Base-by-base conservation (phyloP, 2,329 filamentous ascomycete genomes). In the Xylaria sp. region DNA sequence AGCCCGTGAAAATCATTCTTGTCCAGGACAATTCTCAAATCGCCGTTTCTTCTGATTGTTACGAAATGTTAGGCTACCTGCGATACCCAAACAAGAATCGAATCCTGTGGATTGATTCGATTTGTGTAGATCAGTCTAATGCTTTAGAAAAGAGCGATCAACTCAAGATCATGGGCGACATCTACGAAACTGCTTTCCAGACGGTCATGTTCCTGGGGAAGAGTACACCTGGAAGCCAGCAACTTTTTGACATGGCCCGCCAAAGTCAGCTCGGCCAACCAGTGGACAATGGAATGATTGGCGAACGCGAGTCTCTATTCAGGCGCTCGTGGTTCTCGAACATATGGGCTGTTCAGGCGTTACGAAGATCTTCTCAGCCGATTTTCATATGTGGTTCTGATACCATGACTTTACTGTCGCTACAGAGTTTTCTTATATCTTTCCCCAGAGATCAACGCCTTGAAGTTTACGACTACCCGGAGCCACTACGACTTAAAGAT, bases 91-190 rank as follows among this genome's bases (percentile, higher is more conserved):
- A 31, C 3, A 31, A 1, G 4, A 2, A 5, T 11, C 45, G 23
- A 28, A 47, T 15, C 67, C 60, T 51, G 15, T 71, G 70, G 70
- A 33, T 69, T 23, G 70, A 71, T 35, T 67, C 70, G 0, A 65
- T 71, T 12, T 70, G 70, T n/a, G 65, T 71, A 19, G 67, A 71
- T 23, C 70, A 71, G 31, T 23, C 55, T 0, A 60, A 71, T 25
- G 0, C 53, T 0, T 56, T 57, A 4, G 70, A 71, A 52, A 68
- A 52, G n/a, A 65, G 62, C 0, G n/a, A 9, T 1, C 64, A 69
- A 31, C 52, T 71, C 11, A 25, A 57, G 3, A 66, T 66, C 3
- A 69, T 71, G 69, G 57, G 61, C 21, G 63, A 71, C 0, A 69
- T 71, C 40, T 71, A 70, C 17, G 23, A 14, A 1, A 17, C n/a